A percentile compares a stretch with the other conserved stretches of the same genome.
Evolutionary conservation across 1,284 basidiomycete genomes (phyloP).

Genomic region (Rhodotorula glutinis): DNA sequence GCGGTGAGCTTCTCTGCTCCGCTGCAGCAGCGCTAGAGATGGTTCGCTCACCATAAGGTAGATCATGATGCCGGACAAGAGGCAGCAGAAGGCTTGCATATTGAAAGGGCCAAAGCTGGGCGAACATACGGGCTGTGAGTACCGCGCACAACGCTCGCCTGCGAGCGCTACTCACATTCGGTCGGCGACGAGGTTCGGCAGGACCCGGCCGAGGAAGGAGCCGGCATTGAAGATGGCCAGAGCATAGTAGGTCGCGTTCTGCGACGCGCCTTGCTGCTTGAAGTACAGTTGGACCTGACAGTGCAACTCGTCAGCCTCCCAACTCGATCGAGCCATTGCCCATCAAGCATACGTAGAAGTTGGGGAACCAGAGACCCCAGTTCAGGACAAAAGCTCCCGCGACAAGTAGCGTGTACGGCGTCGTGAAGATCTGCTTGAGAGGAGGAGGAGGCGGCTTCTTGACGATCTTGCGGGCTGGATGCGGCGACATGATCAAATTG

Average conservation of each 20-base stretch:
- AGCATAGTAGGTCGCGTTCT: conserved; percentile 20
- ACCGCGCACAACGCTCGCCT: not conserved
- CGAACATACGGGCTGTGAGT: not conserved
- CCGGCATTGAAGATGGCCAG: conserved; percentile 35
- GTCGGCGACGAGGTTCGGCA: conserved; percentile 34
- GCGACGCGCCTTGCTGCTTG: conserved; percentile 35
- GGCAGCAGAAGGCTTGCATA: conserved; percentile 12
- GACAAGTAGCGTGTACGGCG: not conserved
- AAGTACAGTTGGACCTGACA: conserved; percentile 36
- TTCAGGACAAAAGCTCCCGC: conserved; percentile 10
- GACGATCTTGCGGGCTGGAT: conserved; percentile 8
- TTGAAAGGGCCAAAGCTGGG: not conserved
- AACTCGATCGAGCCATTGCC: too few species aligned
- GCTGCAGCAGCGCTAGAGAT: too few species aligned
- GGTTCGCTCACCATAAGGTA: conserved; percentile 3
- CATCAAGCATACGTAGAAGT: not conserved
- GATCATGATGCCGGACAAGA: conserved; percentile 3
- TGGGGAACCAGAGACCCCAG: conserved; percentile 16
- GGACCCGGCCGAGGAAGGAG: conserved; percentile 21
- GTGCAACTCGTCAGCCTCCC: not conserved
- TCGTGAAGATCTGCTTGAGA: conserved; percentile 15
- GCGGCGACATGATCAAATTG: conserved; percentile 26
- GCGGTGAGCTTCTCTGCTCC: too few species aligned
- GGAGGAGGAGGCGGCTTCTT: conserved; percentile 17
- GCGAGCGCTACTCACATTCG: not conserved